Evolutionary conservation across 352 stramenopile species (phyloP).

Genomic region (Phytophthora pseudosyringae): DNA sequence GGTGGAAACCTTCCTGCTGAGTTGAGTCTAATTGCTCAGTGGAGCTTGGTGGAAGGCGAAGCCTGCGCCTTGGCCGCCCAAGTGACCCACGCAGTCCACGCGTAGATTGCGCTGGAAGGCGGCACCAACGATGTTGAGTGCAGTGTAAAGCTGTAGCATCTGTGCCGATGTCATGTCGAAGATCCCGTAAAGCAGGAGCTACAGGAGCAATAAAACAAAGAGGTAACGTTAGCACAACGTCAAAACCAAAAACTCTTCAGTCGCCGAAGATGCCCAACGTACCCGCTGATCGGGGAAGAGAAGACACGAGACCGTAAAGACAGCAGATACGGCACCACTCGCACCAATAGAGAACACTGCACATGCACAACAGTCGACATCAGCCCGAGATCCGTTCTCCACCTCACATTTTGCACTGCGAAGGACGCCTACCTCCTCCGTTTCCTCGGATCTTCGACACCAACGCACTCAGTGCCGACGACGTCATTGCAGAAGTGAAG

Average conservation of each 20-base stretch:
- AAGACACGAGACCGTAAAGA: slow-evolving; percentile 82
- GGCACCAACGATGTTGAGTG: slow-evolving; percentile 62
- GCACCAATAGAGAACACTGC: slow-evolving; percentile 84
- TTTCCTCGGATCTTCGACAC: slow-evolving; percentile 72
- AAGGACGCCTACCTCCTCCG: slow-evolving; percentile 41
- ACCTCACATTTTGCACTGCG: background rate
- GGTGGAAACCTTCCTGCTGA: slow-evolving; percentile 1
- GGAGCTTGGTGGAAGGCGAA: slow-evolving; percentile 59
- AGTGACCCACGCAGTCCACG: slow-evolving; percentile 81
- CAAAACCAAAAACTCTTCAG: slow-evolving; percentile 2
- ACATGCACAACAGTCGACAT: slow-evolving; percentile 3
- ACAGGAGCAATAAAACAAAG: background rate
- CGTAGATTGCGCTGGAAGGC: slow-evolving; percentile 63
- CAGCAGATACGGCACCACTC: slow-evolving; percentile 79
- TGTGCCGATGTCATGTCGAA: slow-evolving; percentile 65
- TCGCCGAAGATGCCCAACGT: slow-evolving; percentile 10
- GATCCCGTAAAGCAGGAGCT: slow-evolving; percentile 73
- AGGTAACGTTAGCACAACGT: slow-evolving; percentile 1
- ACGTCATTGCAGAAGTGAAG: slow-evolving; percentile 70
- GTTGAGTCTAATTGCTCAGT: slow-evolving; percentile 23
- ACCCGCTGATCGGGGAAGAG: slow-evolving; percentile 74
- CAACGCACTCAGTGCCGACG: slow-evolving; percentile 69
- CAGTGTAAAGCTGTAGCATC: slow-evolving; percentile 72
- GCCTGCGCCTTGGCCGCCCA: slow-evolving; percentile 69
- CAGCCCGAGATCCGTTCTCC: background rate